phyloP scores from a whole-genome alignment of 148 eudicot species.

The Diospyros kaki region DNA sequence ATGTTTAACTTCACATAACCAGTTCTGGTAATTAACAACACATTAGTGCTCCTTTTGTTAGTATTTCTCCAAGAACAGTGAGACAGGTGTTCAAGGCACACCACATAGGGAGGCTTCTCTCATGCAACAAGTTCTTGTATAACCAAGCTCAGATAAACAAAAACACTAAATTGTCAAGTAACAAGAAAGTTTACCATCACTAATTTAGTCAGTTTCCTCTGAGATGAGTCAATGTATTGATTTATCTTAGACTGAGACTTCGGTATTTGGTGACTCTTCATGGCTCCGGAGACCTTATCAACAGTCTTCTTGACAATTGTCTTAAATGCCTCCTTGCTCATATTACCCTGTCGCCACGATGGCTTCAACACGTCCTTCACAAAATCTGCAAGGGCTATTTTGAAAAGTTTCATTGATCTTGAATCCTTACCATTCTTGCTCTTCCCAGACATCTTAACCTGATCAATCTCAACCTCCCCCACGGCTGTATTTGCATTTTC shows the following conservation, averaged over 20 bases:
- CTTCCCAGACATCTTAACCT: constrained; percentile 53
- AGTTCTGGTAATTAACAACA: not conserved
- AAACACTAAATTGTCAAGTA: not conserved
- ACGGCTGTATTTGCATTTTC: constrained; percentile 38
- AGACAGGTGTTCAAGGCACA: no score
- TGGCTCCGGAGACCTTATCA: constrained; percentile 92
- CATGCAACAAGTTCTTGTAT: not conserved
- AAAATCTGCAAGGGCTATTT: constrained; percentile 74
- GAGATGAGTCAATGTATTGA: constrained; percentile 82
- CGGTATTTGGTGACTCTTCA: constrained; percentile 81
- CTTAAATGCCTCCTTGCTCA: constrained; percentile 99
- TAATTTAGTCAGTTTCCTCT: constrained; percentile 75
- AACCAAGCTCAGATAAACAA: not conserved
- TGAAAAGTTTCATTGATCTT: constrained; percentile 78
- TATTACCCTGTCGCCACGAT: constrained; percentile 94
- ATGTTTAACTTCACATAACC: not conserved
- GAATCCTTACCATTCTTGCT: constrained; percentile 75
- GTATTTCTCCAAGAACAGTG: not conserved
- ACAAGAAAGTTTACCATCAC: constrained; percentile 65
- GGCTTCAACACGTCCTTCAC: constrained; percentile 93
- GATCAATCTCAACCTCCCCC: constrained; percentile 80
- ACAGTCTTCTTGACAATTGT: constrained; percentile 96
- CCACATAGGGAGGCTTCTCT: not conserved
- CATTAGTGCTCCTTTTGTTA: not conserved
- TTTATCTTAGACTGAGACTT: constrained; percentile 86